Evolutionary conservation across 2,329 filamentous ascomycete species (phyloP).

Genomic region (Fusarium sarcochroum): DNA sequence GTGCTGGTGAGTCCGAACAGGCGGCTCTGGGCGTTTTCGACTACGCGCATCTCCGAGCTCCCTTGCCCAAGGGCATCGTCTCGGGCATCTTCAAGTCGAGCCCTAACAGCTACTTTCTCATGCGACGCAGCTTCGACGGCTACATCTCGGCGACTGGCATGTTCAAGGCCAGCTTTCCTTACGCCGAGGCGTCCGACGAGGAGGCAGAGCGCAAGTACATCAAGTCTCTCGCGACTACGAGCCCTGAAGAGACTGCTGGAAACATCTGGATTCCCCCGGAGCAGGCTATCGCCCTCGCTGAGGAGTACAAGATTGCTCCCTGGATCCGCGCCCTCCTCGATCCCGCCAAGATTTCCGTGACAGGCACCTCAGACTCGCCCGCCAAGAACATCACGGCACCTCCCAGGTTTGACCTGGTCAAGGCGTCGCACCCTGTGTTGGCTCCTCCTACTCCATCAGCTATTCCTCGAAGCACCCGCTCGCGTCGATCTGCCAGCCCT

Average conservation of each 20-base stretch:
- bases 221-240: slow-evolving; percentile 85
- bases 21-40: slow-evolving; percentile 88
- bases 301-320: slow-evolving; percentile 86
- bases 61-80: slow-evolving; percentile 89
- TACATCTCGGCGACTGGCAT: slow-evolving; percentile 90
- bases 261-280: slow-evolving; percentile 96
- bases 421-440: slow-evolving; percentile 57
- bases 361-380: slow-evolving; percentile 74
- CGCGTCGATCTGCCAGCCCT: slow-evolving; percentile 71
- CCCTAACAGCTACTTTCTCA: slow-evolving; percentile 96
- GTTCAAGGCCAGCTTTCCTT: slow-evolving; percentile 92
- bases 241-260: slow-evolving; percentile 91
- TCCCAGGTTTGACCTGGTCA: slow-evolving; percentile 78
- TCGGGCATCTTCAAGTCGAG: slow-evolving; percentile 93
- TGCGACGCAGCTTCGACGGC: slow-evolving; percentile 89
- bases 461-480: slow-evolving; percentile 62
- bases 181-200: slow-evolving; percentile 79
- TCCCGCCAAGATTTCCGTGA: slow-evolving; percentile 78
- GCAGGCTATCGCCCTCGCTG: slow-evolving; percentile 83
- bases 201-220: slow-evolving; percentile 85
- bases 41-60: slow-evolving; percentile 94
- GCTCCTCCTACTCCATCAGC: slow-evolving; percentile 65
- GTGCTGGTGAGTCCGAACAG: slow-evolving; percentile 79
- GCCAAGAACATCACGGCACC: slow-evolving; percentile 84
- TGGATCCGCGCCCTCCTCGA: slow-evolving; percentile 97